Percentiles rank a stretch among this genome's conserved stretches.
Evolutionary conservation across 805 yeast species (phyloP).

Genomic region (Hagleromyces aurorensis): DNA sequence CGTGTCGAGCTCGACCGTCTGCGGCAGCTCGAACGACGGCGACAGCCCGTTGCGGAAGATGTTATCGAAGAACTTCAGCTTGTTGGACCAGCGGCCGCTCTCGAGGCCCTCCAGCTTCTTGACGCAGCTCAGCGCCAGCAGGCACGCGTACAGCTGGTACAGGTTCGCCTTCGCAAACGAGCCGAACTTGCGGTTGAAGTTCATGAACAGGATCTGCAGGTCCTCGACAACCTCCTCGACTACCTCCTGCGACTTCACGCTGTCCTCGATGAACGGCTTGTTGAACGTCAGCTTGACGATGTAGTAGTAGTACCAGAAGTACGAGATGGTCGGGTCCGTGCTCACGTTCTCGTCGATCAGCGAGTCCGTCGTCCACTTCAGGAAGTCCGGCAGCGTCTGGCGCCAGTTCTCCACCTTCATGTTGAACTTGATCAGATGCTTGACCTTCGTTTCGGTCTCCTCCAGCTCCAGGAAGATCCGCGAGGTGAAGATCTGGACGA

Average conservation of each 20-base stretch:
- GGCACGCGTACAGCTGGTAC: slow-evolving; percentile 29
- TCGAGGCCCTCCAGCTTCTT: slow-evolving; percentile 16
- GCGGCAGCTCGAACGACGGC: slow-evolving; percentile 21
- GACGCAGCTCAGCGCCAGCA: slow-evolving; percentile 26
- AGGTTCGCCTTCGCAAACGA: slow-evolving; percentile 22
- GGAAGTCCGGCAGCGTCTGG: slow-evolving; percentile 38
- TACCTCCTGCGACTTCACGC: slow-evolving; percentile 22
- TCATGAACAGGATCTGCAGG: slow-evolving; percentile 22
- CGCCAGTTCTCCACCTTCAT: slow-evolving; percentile 46
- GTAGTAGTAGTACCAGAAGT: slow-evolving; percentile 51
- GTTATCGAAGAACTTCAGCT: slow-evolving; percentile 19
- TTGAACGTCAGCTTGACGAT: slow-evolving; percentile 51
- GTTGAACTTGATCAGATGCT: slow-evolving; percentile 37
- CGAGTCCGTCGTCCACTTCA: slow-evolving; percentile 41
- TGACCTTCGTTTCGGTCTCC: slow-evolving; percentile 31
- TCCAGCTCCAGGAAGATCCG: slow-evolving; percentile 29
- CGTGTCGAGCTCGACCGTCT: slow-evolving; percentile 17
- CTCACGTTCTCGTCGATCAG: slow-evolving; percentile 36
- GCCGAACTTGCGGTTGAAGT: slow-evolving; percentile 21
- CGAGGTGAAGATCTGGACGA: slow-evolving; percentile 31
- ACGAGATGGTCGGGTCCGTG: slow-evolving; percentile 44
- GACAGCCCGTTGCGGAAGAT: slow-evolving; percentile 22
- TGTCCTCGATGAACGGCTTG: slow-evolving; percentile 47
- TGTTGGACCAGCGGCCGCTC: slow-evolving; percentile 10
- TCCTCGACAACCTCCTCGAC: slow-evolving; percentile 27